Evolutionary conservation across 257 asterid genomes (phyloP).

Genomic region (Eucommia ulmoides): DNA sequence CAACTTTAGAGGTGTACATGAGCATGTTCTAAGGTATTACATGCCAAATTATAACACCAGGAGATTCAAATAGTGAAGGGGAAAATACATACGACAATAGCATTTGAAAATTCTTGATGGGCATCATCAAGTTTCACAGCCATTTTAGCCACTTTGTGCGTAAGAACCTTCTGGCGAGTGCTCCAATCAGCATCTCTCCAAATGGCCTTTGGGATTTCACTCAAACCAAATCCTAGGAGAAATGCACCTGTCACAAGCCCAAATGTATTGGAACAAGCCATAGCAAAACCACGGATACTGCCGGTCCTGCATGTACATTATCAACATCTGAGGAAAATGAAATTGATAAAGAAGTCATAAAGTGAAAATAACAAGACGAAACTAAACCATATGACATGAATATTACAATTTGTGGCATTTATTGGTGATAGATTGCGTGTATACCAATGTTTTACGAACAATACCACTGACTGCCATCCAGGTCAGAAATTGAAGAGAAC

Average conservation of each 20-base stretch:
- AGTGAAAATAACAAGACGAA: not conserved
- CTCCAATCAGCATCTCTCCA: conserved; percentile 80
- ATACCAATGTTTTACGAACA: not conserved
- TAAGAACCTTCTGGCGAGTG: conserved; percentile 48
- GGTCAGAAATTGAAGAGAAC: no score
- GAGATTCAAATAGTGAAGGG: not conserved
- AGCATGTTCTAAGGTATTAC: not conserved
- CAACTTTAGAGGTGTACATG: not conserved
- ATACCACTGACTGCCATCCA: not conserved
- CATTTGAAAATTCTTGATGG: conserved; percentile 62
- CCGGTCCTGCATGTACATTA: conserved; percentile 43
- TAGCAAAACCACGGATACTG: conserved; percentile 61
- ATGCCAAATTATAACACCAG: not conserved
- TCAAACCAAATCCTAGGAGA: conserved; percentile 78
- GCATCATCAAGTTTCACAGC: conserved; percentile 74
- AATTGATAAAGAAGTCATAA: not conserved
- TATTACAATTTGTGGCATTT: no score
- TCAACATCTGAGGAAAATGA: not conserved
- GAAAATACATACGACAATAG: conserved; percentile 57
- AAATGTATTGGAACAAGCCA: conserved; percentile 85
- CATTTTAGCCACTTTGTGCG: conserved; percentile 66
- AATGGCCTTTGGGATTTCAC: conserved; percentile 61
- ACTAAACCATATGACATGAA: not conserved
- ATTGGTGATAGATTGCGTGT: not conserved
- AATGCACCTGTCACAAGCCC: conserved; percentile 83